phyloP scores from a whole-genome alignment of 805 yeast genomes.

The Phaffomyces opuntiae region DNA sequence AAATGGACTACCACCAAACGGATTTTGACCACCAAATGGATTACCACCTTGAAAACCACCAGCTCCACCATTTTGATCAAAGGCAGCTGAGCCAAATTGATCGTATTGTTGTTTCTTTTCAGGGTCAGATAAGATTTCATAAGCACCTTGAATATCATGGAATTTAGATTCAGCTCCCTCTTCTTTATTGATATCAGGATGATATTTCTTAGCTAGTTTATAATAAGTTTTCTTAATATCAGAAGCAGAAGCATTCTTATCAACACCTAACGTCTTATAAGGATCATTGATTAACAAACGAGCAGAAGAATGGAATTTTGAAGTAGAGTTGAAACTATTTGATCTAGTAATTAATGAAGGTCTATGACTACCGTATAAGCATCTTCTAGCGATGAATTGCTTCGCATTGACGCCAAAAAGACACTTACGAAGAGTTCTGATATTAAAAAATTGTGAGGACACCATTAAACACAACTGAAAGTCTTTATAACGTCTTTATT shows the following conservation, averaged over 20 bases:
- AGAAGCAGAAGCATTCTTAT: constrained; percentile 58
- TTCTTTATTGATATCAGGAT: constrained; percentile 95
- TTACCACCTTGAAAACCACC: constrained; percentile 35
- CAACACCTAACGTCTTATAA: constrained; percentile 75
- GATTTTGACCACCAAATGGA: constrained; percentile 37
- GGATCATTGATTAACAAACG: constrained; percentile 52
- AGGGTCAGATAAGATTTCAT: constrained; percentile 83
- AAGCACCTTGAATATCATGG: constrained; percentile 90
- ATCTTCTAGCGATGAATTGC: constrained; percentile 2
- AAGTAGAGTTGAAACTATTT: background rate
- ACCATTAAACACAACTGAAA: background rate
- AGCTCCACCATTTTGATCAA: constrained; percentile 35
- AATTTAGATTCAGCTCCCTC: constrained; percentile 80
- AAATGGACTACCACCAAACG: constrained; percentile 40
- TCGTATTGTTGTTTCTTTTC: constrained; percentile 84
- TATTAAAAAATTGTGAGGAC: background rate
- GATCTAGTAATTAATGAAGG: background rate
- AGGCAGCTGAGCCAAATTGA: constrained; percentile 84
- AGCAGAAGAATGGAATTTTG: constrained; percentile 37
- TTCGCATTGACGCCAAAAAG: background rate
- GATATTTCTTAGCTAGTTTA: constrained; percentile 86
- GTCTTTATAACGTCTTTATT: too few species aligned
- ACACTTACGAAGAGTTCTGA: background rate
- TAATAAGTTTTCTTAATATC: constrained; percentile 94
- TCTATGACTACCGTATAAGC: background rate